Conservation (phyloP, 345 rosid species). For the Boechera stricta region DNA sequence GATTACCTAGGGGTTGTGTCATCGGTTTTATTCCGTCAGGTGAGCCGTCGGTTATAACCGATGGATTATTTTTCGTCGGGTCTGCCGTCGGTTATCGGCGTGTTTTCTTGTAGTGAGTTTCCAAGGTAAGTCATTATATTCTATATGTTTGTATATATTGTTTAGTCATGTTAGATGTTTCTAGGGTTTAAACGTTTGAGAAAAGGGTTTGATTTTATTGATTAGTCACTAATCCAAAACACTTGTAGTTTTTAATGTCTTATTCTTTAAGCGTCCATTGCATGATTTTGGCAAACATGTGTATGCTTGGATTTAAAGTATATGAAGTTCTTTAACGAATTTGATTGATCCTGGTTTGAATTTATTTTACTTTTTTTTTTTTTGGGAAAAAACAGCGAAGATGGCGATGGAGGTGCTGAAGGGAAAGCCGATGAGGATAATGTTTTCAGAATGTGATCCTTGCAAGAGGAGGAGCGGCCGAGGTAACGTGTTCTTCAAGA, state of each 20-base stretch:
- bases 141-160: not conserved
- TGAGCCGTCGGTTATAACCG: too few species aligned
- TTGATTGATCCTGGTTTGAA: not conserved
- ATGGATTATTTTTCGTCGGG: too few species aligned
- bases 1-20: too few species aligned
- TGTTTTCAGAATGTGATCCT: slow-evolving; percentile 65
- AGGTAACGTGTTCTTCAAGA: slow-evolving; percentile 72
- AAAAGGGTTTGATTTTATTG: not conserved
- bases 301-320: not conserved
- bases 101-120: too few species aligned
- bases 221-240: not conserved
- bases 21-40: too few species aligned
- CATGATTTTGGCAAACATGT: not conserved
- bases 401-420: slow-evolving; percentile 52
- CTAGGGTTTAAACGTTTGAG: not conserved
- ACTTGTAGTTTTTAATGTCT: not conserved
- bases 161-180: not conserved
- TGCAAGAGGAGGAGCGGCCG: slow-evolving; percentile 50
- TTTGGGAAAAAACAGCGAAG: slow-evolving; percentile 44
- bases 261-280: not conserved
- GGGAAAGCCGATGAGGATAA: slow-evolving; percentile 65
- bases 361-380: not conserved
- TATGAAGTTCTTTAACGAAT: not conserved
- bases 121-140: slow-evolving; percentile 42
- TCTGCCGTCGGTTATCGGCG: too few species aligned